Evolutionary conservation across 1,284 basidiomycete genomes (phyloP).

Genomic region (Pseudozyma tsukubaensis): DNA sequence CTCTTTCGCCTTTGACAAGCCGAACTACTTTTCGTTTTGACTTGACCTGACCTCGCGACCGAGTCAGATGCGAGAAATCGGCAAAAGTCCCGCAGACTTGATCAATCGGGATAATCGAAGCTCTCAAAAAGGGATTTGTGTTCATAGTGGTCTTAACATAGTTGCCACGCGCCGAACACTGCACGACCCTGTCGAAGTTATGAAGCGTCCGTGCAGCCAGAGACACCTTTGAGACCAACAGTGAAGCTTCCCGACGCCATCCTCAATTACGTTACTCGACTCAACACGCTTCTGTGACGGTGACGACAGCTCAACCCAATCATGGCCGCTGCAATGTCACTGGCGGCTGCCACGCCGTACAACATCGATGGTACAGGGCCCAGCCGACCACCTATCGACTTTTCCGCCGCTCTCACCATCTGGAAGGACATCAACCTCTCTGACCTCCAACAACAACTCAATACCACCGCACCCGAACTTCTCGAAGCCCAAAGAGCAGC

Average conservation of each 20-base stretch:
- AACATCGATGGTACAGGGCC: slow-evolving; percentile 28
- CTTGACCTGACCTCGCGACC: not conserved
- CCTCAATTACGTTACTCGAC: too few relatives aligned
- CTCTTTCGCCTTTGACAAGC: slow-evolving; percentile 3
- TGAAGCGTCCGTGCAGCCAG: too few relatives aligned
- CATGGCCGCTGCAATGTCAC: slow-evolving; percentile 19
- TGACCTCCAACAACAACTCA: slow-evolving; percentile 46
- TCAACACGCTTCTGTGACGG: too few relatives aligned
- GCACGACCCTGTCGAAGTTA: too few relatives aligned
- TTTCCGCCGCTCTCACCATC: slow-evolving; percentile 49
- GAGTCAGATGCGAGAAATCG: slow-evolving; percentile 1
- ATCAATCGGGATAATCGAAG: too few relatives aligned
- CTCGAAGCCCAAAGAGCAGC: slow-evolving; percentile 56
- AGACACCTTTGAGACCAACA: too few relatives aligned
- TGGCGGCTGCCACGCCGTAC: slow-evolving; percentile 16
- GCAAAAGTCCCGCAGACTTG: too few relatives aligned
- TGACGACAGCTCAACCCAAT: not conserved
- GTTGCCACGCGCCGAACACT: too few relatives aligned
- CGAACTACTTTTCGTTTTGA: not conserved
- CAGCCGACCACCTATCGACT: slow-evolving; percentile 40
- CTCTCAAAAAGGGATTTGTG: too few relatives aligned
- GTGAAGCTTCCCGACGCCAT: too few relatives aligned
- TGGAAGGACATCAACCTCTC: slow-evolving; percentile 57
- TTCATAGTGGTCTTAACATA: too few relatives aligned
- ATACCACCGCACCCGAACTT: slow-evolving; percentile 34